Percentiles rank a stretch among this genome's conserved stretches.
These are phyloP conservation scores for Paraconiothyrium sp. DNA, from an alignment of 2,329 filamentous ascomycete genomes.

Conservation along the genomic window DNA sequence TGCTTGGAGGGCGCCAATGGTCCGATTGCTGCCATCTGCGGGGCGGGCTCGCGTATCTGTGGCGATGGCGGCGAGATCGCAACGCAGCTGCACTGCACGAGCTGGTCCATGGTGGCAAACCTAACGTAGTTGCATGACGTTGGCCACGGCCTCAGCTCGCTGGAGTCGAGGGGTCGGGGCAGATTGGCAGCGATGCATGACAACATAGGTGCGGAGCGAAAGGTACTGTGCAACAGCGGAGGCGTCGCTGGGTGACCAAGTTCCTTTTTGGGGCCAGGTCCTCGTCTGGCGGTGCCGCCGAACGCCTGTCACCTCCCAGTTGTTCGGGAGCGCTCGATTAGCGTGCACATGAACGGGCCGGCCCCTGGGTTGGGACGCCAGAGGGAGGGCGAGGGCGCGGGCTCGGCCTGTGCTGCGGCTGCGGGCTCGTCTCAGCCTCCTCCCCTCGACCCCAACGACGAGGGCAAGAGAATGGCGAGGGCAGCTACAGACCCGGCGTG, in stretches of 20 bases:
- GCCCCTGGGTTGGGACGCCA: not conserved
- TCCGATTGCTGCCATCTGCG: not conserved
- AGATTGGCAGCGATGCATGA: not conserved
- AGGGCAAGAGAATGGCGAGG: not conserved
- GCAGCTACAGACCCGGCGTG: not conserved
- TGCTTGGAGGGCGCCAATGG: not conserved
- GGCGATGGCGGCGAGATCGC: not conserved
- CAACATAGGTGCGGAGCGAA: not conserved
- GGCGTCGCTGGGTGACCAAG: slow-evolving; percentile 1
- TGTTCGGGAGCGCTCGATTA: not conserved
- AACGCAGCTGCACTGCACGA: not conserved
- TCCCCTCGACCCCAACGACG: not conserved
- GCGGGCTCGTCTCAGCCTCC: slow-evolving; percentile 8
- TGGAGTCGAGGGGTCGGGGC: no score
- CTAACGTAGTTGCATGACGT: slow-evolving; percentile 17
- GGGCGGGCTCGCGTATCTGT: slow-evolving; percentile 16
- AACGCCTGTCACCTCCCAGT: slow-evolving; percentile 10
- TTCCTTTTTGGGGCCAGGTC: slow-evolving; percentile 10
- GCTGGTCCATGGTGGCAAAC: not conserved
- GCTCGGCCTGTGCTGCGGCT: not conserved
- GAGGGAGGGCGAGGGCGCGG: not conserved
- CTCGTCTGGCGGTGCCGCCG: not conserved
- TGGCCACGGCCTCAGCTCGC: slow-evolving; percentile 5
- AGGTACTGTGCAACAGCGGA: slow-evolving; percentile 2
- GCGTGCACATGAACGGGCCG: slow-evolving; percentile 1